Evolutionary conservation across 306 rosid species (phyloP), one percentile per base, ranked within the genome.

Genomic region (Crotalaria pallida): DNA sequence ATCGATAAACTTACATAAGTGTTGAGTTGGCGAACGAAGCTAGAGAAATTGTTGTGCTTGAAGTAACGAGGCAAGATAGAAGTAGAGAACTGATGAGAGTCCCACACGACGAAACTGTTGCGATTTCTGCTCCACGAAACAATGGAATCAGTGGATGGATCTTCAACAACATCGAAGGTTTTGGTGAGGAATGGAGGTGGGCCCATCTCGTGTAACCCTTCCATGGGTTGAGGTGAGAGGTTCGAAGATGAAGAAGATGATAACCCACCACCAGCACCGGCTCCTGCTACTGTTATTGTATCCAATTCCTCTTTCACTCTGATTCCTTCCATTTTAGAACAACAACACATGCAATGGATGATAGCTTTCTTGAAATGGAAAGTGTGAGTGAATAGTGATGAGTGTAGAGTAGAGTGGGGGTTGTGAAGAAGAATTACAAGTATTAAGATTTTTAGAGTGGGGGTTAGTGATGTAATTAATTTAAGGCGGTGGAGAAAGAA

Each of bases 11-110:
- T 87, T 83, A 95, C 99, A 69, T 95, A 95, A 1, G 99, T 91
- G 57, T 95, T 95, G 74, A 95, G 99, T 74, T 95, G 99, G 22
- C 99, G 97, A 61, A 95, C 75, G 88, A 95, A 95, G 81, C 99
- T 95, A 13, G 99, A 95, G 86, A 95, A 95, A 60, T 91, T 95
- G 4, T 72, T 31, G 80, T 95, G 99, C 70, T 95, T 95, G 79
- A 95, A 95, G 86, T 87, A 87, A 3, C 96, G 92, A 79, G 99
- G 97, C 9, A 95, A 87, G 66, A 95, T 74, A 3, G 78, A n/a
- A 19, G 79, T 74, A 24, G 97, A 91, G 82, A 95, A 89, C 44
- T 71, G 74, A 53, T 79, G 75, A 60, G 88, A 85, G 48, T 91
- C 96, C 99, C 99, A 95, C 1, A 95, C 97, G 45, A 95, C 33